Evolutionary conservation across 2,329 filamentous ascomycete genomes (phyloP).

Genomic region (Epichloe baconii): DNA sequence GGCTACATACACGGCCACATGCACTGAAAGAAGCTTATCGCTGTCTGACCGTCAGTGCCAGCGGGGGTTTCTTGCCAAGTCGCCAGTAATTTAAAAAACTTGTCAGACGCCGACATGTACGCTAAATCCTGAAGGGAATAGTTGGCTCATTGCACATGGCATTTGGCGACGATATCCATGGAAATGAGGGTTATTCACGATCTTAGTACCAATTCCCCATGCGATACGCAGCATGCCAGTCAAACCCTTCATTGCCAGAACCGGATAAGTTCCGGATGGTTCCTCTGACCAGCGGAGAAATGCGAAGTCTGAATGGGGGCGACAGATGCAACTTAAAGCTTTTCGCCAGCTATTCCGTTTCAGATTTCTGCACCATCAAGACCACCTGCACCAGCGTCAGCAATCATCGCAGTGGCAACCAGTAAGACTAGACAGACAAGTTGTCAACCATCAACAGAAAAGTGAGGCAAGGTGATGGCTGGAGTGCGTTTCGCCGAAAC

Average conservation of each 20-base stretch:
- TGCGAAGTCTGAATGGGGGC: too few relatives aligned
- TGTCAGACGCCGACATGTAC: not conserved
- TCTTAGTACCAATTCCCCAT: not conserved
- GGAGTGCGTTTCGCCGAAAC: slow-evolving; percentile 1
- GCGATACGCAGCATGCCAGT: not conserved
- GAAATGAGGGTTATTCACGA: not conserved
- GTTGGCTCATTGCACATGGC: not conserved
- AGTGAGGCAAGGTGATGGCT: not conserved
- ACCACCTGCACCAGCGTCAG: too few relatives aligned
- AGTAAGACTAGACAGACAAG: not conserved
- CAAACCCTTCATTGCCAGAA: not conserved
- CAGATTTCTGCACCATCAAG: too few relatives aligned
- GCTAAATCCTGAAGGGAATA: not conserved
- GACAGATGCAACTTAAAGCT: too few relatives aligned
- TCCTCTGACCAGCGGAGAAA: not conserved
- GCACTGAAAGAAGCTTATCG: not conserved
- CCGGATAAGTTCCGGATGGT: not conserved
- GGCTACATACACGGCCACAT: not conserved
- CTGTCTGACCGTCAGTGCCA: not conserved
- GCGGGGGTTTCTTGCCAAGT: too few relatives aligned
- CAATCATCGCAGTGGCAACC: too few relatives aligned
- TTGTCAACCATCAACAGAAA: not conserved
- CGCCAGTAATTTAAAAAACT: too few relatives aligned
- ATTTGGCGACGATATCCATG: slow-evolving; percentile 1
- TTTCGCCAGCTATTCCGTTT: too few relatives aligned